Conservation (phyloP, 495 filamentous ascomycete genomes). For the Massariosphaeria phaeospora region DNA sequence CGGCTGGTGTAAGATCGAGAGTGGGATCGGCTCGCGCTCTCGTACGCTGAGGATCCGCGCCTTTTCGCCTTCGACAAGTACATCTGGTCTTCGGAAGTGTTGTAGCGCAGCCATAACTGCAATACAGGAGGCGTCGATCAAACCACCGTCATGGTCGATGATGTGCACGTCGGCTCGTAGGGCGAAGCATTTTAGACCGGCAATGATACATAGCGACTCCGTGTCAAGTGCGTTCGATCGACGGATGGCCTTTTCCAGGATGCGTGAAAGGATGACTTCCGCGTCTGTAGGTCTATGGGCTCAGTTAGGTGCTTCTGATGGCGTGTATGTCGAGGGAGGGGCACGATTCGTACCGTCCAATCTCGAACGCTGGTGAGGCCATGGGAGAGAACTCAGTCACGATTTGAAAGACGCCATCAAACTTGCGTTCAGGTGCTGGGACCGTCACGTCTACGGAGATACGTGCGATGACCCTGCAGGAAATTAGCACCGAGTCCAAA, state of each 20-base stretch:
- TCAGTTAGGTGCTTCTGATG: constrained; percentile 26
- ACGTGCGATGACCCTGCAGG: constrained; percentile 66
- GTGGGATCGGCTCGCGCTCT: constrained; percentile 83
- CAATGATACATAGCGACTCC: constrained; percentile 89
- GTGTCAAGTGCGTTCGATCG: constrained; percentile 88
- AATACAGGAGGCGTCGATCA: constrained; percentile 80
- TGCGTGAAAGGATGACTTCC: constrained; percentile 76
- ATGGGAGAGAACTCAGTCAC: constrained; percentile 86
- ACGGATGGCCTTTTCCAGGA: constrained; percentile 89
- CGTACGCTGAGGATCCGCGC: constrained; percentile 73
- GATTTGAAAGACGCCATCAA: constrained; percentile 91
- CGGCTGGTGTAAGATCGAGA: constrained; percentile 85
- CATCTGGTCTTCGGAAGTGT: constrained; percentile 86
- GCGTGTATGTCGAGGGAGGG: not conserved
- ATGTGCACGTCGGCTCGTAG: constrained; percentile 87
- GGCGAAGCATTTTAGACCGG: constrained; percentile 83
- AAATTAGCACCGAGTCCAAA: constrained; percentile 23
- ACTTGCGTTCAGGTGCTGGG: constrained; percentile 81
- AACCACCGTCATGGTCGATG: constrained; percentile 78
- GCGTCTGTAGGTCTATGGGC: constrained; percentile 31
- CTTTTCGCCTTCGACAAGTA: constrained; percentile 72
- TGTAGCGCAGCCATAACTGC: constrained; percentile 79
- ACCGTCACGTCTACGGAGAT: constrained; percentile 83
- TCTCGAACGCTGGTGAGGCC: constrained; percentile 85
- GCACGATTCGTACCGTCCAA: constrained; percentile 57